A percentile compares a stretch with the other conserved stretches of the same genome.
Evolutionary conservation across 495 filamentous ascomycete species (phyloP).

Genomic region (Lindgomyces ingoldianus): DNA sequence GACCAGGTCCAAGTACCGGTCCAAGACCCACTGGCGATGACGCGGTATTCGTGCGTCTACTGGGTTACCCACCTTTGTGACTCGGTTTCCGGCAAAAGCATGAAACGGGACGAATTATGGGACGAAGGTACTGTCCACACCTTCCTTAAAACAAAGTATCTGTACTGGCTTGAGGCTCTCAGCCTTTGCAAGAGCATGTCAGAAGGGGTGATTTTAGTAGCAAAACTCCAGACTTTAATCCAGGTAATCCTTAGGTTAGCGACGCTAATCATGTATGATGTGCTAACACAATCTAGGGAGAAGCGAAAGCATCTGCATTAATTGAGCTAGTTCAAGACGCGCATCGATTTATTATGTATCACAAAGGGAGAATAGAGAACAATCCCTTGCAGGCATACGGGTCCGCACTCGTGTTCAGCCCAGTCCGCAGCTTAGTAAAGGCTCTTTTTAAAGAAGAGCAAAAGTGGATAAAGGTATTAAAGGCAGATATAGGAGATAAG

Average conservation of each 20-base stretch:
- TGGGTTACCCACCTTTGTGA: not conserved
- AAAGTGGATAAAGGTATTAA: constrained; percentile 16
- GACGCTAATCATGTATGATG: constrained; percentile 1
- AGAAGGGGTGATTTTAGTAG: not conserved
- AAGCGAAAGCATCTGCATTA: constrained; percentile 15
- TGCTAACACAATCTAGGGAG: constrained; percentile 24
- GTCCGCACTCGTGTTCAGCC: constrained; percentile 45
- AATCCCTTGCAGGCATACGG: constrained; percentile 43
- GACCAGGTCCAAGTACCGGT: not conserved
- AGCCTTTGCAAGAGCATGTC: not conserved
- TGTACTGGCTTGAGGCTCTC: not conserved
- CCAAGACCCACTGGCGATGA: not conserved
- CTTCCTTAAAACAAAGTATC: not conserved
- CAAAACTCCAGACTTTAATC: not conserved
- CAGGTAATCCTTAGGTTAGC: not conserved
- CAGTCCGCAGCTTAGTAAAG: constrained; percentile 19
- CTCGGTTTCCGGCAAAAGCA: not conserved
- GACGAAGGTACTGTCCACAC: not conserved
- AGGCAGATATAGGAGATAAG: constrained; percentile 3
- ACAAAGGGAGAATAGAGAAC: constrained; percentile 38
- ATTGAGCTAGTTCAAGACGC: constrained; percentile 35
- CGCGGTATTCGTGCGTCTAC: not conserved
- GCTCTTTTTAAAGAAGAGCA: constrained; percentile 26
- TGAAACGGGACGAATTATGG: not conserved
- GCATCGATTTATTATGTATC: constrained; percentile 41